Evolutionary conservation across 257 asterid species (phyloP).

Genomic region (Nicotiana tabacum): DNA sequence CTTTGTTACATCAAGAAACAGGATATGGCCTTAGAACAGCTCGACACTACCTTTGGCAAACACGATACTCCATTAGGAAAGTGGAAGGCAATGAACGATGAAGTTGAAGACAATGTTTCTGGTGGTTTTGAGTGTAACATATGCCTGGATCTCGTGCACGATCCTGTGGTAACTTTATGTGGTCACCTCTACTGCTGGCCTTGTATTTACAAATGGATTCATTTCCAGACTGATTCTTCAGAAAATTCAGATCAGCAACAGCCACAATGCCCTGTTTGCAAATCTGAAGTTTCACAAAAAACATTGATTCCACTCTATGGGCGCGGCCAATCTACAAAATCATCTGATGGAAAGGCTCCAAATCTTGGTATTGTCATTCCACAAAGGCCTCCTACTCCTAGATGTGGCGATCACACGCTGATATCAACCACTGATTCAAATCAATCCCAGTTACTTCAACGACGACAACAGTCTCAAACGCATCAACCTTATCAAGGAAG

Average conservation of each 20-base stretch:
- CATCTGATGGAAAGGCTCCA: conserved; percentile 27
- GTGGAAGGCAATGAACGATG: conserved; percentile 28
- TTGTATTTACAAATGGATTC: conserved; percentile 76
- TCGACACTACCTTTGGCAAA: neutral
- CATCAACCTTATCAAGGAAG: neutral
- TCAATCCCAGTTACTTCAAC: conserved; percentile 29
- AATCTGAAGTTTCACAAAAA: conserved; percentile 47
- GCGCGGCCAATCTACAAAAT: conserved; percentile 36
- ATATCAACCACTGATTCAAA: conserved; percentile 10
- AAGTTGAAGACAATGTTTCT: conserved; percentile 31
- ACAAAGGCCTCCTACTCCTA: conserved; percentile 51
- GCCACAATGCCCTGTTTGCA: conserved; percentile 79
- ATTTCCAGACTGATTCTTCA: conserved; percentile 20
- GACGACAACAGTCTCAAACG: conserved; percentile 21
- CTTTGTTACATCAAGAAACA: neutral
- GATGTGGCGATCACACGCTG: conserved; percentile 15
- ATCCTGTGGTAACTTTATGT: conserved; percentile 74
- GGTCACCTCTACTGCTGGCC: conserved; percentile 97
- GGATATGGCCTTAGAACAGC: conserved; percentile 10
- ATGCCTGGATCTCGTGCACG: conserved; percentile 61
- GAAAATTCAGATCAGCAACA: conserved; percentile 27
- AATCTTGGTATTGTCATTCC: conserved; percentile 37
- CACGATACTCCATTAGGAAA: conserved; percentile 17
- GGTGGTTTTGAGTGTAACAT: conserved; percentile 71
- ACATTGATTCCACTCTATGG: conserved; percentile 71